Percentiles rank a stretch among this genome's conserved stretches.
Conservation (phyloP, 805 yeast species). For the Phaffomyces thermotolerans region DNA sequence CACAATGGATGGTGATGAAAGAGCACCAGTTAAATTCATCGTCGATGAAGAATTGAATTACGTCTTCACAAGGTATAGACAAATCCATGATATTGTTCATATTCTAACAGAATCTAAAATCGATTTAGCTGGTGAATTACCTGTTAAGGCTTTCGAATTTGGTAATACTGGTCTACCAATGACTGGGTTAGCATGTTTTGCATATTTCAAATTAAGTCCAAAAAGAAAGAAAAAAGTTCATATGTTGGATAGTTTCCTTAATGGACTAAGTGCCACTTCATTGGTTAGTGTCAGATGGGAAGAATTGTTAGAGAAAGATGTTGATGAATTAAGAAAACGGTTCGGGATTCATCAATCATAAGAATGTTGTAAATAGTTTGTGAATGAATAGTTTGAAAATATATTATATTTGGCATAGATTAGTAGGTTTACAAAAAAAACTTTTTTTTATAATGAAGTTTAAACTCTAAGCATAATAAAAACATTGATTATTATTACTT, state of each 20-base stretch:
- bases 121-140: slow-evolving; percentile 92
- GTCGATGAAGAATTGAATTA: slow-evolving; percentile 88
- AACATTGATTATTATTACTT: too few species aligned
- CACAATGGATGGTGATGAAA: slow-evolving; percentile 88
- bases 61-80: slow-evolving; percentile 89
- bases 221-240: slow-evolving; percentile 48
- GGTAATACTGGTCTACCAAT: slow-evolving; percentile 90
- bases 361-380: not conserved
- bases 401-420: too few species aligned
- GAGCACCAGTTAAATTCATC: slow-evolving; percentile 81
- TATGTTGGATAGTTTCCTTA: slow-evolving; percentile 61
- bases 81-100: slow-evolving; percentile 95
- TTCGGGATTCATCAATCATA: slow-evolving; percentile 42
- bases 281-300: slow-evolving; percentile 93
- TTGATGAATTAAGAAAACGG: slow-evolving; percentile 61
- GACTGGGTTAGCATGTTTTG: slow-evolving; percentile 87
- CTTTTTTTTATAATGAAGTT: too few species aligned
- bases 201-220: slow-evolving; percentile 68
- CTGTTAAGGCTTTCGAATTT: slow-evolving; percentile 86
- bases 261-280: slow-evolving; percentile 67
- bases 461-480: too few species aligned
- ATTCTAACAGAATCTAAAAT: slow-evolving; percentile 87
- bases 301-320: slow-evolving; percentile 61
- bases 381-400: not conserved
- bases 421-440: too few species aligned